Conservation (phyloP, 257 asterid species). For the Scutellaria baicalensis region DNA sequence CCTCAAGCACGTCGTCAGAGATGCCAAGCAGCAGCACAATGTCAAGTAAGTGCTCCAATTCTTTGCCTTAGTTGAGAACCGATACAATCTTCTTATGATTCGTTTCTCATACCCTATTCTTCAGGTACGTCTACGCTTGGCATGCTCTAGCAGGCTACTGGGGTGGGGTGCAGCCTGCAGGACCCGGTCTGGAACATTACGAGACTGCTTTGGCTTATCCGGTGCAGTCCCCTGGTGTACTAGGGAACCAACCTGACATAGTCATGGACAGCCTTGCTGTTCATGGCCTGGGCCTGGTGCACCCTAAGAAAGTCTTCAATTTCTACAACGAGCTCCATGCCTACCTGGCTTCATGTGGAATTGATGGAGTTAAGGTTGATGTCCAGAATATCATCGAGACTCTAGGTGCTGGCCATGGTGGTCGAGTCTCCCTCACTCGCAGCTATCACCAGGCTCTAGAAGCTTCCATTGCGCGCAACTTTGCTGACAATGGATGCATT, state of each 20-base stretch:
- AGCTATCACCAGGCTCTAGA: constrained; percentile 92
- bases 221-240: constrained; percentile 82
- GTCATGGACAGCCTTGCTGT: constrained; percentile 95
- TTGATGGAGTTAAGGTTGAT: constrained; percentile 97
- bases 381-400: constrained; percentile 97
- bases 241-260: constrained; percentile 93
- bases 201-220: constrained; percentile 85
- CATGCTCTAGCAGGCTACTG: constrained; percentile 96
- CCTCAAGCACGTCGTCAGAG: constrained; percentile 59
- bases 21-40: constrained; percentile 53
- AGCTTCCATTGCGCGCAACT: constrained; percentile 77
- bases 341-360: constrained; percentile 86
- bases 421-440: constrained; percentile 86
- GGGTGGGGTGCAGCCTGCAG: constrained; percentile 96
- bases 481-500: constrained; percentile 81
- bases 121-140: constrained; percentile 75
- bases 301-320: constrained; percentile 81
- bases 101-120: not conserved
- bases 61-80: not conserved
- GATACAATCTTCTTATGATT: not conserved
- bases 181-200: constrained; percentile 85
- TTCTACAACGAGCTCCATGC: constrained; percentile 94
- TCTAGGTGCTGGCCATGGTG: constrained; percentile 97
- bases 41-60: constrained; percentile 53
- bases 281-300: constrained; percentile 87